Base-by-base conservation (phyloP, 768 basidiomycete genomes). In the Lanmaoa rubissima region DNA sequence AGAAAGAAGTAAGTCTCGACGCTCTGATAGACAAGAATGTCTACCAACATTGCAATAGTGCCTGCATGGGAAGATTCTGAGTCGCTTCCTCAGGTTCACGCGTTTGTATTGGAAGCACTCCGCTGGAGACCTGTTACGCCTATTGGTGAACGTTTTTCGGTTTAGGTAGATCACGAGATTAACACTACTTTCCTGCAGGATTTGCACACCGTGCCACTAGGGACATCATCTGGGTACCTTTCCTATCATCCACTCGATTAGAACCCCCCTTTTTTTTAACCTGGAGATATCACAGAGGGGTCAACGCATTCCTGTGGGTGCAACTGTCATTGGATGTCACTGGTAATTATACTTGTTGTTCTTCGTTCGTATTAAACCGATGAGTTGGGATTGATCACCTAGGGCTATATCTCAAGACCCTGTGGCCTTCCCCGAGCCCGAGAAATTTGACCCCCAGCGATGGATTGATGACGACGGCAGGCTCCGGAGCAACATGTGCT, bases 121-220 rank as follows among this genome's bases (percentile, higher is more conserved):
- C 65, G 76, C 5, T 76, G 76, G 76, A 61, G 74, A 41, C 71
- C 74, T 3, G 54, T 74, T 2, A 57, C 53, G 0, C 59, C 69
- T 1, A 54, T 62, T 19, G 74, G 75, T 65, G 11, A 53, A 46
- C 51, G 12, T 3, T 13, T 36, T 52, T 21, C 1, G 21, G 16
- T 39, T 10, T 5, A 14, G 1, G 2, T 3, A 4, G 3, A 5
- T 13, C 9, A n/a, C 7, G 34, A 21, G 16, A 31, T 38, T 50
- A 21, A 57, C 28, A 9, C 6, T 26, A 14, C 7, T 14, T 34
- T 46, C n/a, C 2, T 31, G 4, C 16, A 69, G 68, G 86, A 0
- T 82, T 86, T 54, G 74, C 81, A 1, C 87, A 89, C 59, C 78
- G 79, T 13, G 79, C 85, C 0, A 87, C 83, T 0, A 78, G 78